Evolutionary conservation across 1,139 yeast genomes (phyloP).

Genomic region (Debaryomyces sp.): DNA sequence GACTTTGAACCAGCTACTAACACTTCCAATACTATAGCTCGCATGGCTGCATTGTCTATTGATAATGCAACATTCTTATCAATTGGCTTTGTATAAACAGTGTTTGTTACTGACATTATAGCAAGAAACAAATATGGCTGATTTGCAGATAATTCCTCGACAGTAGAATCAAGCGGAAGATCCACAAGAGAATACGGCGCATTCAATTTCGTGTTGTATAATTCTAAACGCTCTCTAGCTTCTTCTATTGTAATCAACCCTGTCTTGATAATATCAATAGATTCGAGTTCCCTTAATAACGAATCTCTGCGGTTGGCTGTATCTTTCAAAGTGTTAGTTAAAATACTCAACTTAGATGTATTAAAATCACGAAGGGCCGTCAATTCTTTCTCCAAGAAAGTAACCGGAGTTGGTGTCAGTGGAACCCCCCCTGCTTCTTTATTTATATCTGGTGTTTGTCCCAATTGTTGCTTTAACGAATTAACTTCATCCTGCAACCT

Average conservation of each 20-base stretch:
- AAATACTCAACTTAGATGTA: constrained; percentile 29
- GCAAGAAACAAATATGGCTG: constrained; percentile 67
- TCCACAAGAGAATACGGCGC: constrained; percentile 56
- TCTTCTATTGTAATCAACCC: constrained; percentile 53
- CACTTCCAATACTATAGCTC: constrained; percentile 61
- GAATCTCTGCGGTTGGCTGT: constrained; percentile 43
- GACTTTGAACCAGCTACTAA: constrained; percentile 74
- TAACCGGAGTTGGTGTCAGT: constrained; percentile 16
- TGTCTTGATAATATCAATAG: constrained; percentile 47
- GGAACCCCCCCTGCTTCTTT: constrained; percentile 10
- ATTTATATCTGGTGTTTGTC: constrained; percentile 11
- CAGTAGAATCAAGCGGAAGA: constrained; percentile 44
- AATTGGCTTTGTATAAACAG: constrained; percentile 35
- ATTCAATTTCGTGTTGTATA: constrained; percentile 45
- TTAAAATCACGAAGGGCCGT: constrained; percentile 32
- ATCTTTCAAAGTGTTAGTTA: constrained; percentile 38
- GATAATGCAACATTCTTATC: constrained; percentile 33
- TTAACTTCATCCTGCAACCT: constrained; percentile 24
- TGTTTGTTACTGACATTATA: constrained; percentile 63
- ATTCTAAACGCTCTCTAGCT: constrained; percentile 47
- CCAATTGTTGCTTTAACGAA: constrained; percentile 24
- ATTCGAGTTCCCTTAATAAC: constrained; percentile 25
- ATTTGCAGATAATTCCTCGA: constrained; percentile 49
- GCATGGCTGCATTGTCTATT: constrained; percentile 62
- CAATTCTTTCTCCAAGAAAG: constrained; percentile 43